Percentiles rank a stretch among this genome's conserved stretches.
Evolutionary conservation across 768 basidiomycete species (phyloP).

Genomic region (Roridomyces roridus): DNA sequence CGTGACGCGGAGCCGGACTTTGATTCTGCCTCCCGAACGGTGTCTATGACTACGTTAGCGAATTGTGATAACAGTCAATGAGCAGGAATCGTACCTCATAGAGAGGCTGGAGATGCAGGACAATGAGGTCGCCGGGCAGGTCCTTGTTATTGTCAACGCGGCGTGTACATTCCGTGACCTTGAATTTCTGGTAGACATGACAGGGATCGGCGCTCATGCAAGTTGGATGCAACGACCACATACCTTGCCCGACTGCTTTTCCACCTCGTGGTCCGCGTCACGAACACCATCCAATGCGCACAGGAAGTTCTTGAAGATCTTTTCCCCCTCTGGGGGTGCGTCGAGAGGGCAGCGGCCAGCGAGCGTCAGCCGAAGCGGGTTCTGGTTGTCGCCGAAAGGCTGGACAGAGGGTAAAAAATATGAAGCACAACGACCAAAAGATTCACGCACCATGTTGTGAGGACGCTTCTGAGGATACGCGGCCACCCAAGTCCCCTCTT

Average conservation of each 20-base stretch:
- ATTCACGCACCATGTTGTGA: slow-evolving; percentile 1
- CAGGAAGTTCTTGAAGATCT: background rate
- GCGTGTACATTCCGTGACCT: background rate
- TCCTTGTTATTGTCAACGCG: background rate
- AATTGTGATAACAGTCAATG: background rate
- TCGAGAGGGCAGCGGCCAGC: background rate
- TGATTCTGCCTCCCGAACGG: too few species aligned
- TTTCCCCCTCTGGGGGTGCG: background rate
- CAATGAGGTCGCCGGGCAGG: background rate
- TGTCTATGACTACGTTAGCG: too few species aligned
- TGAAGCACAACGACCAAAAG: too few species aligned
- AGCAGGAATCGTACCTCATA: background rate
- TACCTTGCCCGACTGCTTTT: background rate
- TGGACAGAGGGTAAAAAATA: too few species aligned
- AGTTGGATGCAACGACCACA: background rate
- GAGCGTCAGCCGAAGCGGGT: too few species aligned
- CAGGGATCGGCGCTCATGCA: background rate
- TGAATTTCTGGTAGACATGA: background rate
- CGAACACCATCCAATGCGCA: background rate
- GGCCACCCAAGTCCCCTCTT: background rate
- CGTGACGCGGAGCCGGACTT: too few species aligned
- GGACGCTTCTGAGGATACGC: background rate
- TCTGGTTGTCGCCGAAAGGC: too few species aligned
- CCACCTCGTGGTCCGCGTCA: background rate
- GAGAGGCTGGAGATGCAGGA: background rate